Evolutionary conservation across 352 stramenopile species (phyloP).

Genomic region (Plasmopara halstedii): DNA sequence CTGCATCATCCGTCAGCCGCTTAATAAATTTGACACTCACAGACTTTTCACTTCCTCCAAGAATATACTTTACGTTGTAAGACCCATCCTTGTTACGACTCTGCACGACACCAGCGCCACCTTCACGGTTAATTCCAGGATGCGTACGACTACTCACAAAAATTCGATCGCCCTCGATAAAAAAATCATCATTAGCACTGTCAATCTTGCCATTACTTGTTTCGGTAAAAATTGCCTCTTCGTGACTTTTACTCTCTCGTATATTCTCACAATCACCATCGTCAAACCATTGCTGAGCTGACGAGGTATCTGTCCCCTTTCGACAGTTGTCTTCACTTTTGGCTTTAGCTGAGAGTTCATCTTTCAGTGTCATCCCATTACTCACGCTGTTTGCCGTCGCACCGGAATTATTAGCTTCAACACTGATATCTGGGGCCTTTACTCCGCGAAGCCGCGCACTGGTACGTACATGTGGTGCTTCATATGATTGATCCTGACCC

Average conservation of each 20-base stretch:
- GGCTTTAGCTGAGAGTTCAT: slow-evolving; percentile 11
- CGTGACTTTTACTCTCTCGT: slow-evolving; percentile 10
- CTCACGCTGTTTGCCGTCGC: slow-evolving; percentile 1
- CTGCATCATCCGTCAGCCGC: slow-evolving; percentile 56
- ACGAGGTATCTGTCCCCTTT: background rate
- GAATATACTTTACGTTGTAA: slow-evolving; percentile 81
- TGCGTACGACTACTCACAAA: slow-evolving; percentile 69
- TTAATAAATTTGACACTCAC: slow-evolving; percentile 54
- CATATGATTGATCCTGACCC: background rate
- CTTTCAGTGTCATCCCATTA: slow-evolving; percentile 17
- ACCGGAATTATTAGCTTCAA: slow-evolving; percentile 14
- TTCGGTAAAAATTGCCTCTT: background rate
- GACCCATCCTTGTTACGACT: slow-evolving; percentile 52
- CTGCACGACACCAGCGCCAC: slow-evolving; percentile 48
- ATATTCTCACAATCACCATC: slow-evolving; percentile 15
- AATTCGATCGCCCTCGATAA: slow-evolving; percentile 50
- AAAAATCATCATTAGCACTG: slow-evolving; percentile 25
- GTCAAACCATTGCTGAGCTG: slow-evolving; percentile 31
- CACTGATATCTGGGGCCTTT: slow-evolving; percentile 31
- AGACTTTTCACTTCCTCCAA: slow-evolving; percentile 67
- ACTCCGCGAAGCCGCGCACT: slow-evolving; percentile 40
- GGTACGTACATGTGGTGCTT: slow-evolving; percentile 19
- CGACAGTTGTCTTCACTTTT: background rate
- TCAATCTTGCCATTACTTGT: slow-evolving; percentile 3
- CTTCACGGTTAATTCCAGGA: slow-evolving; percentile 74